Evolutionary conservation across 2,329 filamentous ascomycete species (phyloP).

Genomic region (Paecilomyces sp.): DNA sequence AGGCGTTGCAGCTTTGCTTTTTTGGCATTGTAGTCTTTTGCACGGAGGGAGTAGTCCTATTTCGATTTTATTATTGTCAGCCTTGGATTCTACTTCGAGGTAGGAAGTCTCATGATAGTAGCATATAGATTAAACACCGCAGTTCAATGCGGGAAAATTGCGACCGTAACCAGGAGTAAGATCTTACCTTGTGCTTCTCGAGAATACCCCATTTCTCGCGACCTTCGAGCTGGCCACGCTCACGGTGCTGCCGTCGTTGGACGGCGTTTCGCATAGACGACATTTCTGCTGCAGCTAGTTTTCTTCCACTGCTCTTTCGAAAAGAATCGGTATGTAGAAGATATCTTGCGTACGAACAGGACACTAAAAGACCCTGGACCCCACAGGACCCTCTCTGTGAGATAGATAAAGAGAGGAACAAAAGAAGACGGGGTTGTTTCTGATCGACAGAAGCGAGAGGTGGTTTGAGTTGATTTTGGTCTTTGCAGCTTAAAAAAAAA

Average conservation of each 20-base stretch:
- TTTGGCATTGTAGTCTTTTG: conserved; percentile 57
- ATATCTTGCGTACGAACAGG: neutral
- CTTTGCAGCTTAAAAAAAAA: neutral
- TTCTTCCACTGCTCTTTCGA: neutral
- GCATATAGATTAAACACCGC: neutral
- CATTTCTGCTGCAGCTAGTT: conserved; percentile 30
- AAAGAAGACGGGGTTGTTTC: neutral
- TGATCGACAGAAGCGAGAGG: neutral
- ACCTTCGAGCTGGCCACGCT: conserved; percentile 79
- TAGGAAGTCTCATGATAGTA: neutral
- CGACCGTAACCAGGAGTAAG: neutral
- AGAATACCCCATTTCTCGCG: conserved; percentile 83
- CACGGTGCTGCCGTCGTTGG: conserved; percentile 76
- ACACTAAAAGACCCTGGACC: neutral
- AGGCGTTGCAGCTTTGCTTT: conserved; percentile 53
- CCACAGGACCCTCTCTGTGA: neutral
- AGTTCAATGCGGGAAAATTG: neutral
- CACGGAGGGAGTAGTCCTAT: conserved; percentile 58
- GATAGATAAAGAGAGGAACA: neutral
- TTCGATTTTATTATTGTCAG: conserved; percentile 3
- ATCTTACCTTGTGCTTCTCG: conserved; percentile 79
- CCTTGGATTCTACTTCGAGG: neutral
- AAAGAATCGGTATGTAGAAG: neutral
- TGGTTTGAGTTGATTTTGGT: neutral
- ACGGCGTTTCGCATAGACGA: conserved; percentile 57